phyloP scores from a whole-genome alignment of 176 grass and related monocot genomes.

The Urochloa ruziziensis region DNA sequence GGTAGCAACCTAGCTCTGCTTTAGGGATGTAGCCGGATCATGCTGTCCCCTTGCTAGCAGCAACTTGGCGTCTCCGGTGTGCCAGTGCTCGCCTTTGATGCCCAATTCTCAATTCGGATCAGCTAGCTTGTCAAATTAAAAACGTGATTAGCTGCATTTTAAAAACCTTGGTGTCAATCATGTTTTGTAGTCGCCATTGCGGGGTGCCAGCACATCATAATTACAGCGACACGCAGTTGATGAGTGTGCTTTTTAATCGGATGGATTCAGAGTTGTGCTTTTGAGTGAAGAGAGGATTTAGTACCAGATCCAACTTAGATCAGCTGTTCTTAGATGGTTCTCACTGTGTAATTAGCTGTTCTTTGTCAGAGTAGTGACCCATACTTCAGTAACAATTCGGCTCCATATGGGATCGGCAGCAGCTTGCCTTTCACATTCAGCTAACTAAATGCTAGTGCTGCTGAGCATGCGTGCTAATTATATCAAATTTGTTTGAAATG shows the following conservation, averaged over 20 bases:
- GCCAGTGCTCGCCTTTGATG: slow-evolving; percentile 14
- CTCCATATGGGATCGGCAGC: neutral
- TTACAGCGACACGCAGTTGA: slow-evolving; percentile 22
- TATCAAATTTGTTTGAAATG: neutral
- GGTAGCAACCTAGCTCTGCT: slow-evolving; percentile 10
- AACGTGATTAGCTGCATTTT: slow-evolving; percentile 31
- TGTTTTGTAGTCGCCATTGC: slow-evolving; percentile 20
- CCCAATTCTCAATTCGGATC: neutral
- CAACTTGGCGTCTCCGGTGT: slow-evolving; percentile 38
- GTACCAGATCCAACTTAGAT: neutral
- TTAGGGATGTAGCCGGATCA: slow-evolving; percentile 59
- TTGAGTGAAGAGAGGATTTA: neutral
- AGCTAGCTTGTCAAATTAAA: neutral
- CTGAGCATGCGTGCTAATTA: neutral
- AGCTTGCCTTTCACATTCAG: neutral
- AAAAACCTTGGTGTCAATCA: slow-evolving; percentile 9
- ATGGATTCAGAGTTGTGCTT: neutral
- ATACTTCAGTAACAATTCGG: neutral
- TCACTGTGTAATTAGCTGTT: neutral
- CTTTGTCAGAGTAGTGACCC: neutral
- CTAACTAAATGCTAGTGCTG: neutral
- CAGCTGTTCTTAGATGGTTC: neutral
- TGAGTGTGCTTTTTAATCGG: slow-evolving; percentile 15
- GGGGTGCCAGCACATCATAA: slow-evolving; percentile 26
- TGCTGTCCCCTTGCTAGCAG: slow-evolving; percentile 44